These are phyloP conservation scores for Trichopus zeylanicus DNA, from an alignment of 116 monocot species.

Conservation along the genomic window DNA sequence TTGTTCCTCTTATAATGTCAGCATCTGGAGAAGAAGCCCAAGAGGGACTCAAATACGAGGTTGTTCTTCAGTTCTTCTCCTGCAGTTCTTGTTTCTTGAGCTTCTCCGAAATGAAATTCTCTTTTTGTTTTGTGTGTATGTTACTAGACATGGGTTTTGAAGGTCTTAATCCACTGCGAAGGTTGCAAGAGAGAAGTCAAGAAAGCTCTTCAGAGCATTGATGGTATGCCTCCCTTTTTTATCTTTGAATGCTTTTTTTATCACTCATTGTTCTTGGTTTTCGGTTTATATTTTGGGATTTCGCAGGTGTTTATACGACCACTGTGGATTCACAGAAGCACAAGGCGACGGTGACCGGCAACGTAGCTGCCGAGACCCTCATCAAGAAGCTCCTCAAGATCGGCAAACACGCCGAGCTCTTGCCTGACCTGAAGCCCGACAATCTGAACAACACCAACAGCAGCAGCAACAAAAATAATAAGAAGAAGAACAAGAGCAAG, in stretches of 20 bases:
- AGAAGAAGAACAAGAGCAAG: neutral
- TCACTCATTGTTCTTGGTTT: neutral
- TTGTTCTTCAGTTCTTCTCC: neutral
- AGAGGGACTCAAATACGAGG: neutral
- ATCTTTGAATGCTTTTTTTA: neutral
- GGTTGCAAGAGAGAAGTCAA: slow-evolving; percentile 44
- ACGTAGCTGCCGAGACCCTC: slow-evolving; percentile 23
- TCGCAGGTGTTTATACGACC: slow-evolving; percentile 29
- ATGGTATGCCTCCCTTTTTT: slow-evolving; percentile 4
- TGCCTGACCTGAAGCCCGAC: slow-evolving; percentile 9
- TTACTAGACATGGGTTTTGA: slow-evolving; percentile 25
- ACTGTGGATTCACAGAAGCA: slow-evolving; percentile 26
- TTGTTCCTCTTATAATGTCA: no score
- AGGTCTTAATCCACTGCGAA: slow-evolving; percentile 41
- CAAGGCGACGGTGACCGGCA: slow-evolving; percentile 32
- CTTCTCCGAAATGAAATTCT: no score
- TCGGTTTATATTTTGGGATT: neutral
- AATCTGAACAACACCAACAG: no score
- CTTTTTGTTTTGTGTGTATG: neutral
- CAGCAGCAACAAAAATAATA: neutral
- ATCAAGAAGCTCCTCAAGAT: slow-evolving; percentile 35
- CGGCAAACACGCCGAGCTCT: slow-evolving; percentile 38
- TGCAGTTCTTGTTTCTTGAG: no score
- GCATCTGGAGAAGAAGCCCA: no score
- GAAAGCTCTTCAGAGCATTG: slow-evolving; percentile 34